Percentiles rank a stretch among this genome's conserved stretches.
phyloP scores from a whole-genome alignment of 768 basidiomycete species.

The Daedaleopsis sinensis region DNA sequence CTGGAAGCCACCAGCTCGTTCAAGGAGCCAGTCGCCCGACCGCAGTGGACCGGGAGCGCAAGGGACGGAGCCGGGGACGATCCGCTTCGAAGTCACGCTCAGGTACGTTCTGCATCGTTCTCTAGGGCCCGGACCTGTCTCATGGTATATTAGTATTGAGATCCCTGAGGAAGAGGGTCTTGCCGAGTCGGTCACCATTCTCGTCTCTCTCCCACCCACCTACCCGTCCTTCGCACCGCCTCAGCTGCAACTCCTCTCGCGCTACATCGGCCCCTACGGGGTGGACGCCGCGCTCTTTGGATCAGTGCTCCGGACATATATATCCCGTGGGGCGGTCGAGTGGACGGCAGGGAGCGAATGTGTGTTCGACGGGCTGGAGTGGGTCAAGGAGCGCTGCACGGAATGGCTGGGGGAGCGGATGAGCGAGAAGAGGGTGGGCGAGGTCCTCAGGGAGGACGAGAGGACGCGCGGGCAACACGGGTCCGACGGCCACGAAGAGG shows the following conservation, averaged over 20 bases:
- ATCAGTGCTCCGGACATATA: slow-evolving; percentile 75
- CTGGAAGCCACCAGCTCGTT: slow-evolving; percentile 45
- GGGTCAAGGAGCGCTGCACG: slow-evolving; percentile 64
- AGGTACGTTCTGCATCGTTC: slow-evolving; percentile 49
- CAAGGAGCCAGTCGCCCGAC: slow-evolving; percentile 18
- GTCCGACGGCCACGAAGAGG: slow-evolving; percentile 28
- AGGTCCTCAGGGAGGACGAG: slow-evolving; percentile 58
- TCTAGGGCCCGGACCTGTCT: slow-evolving; percentile 17
- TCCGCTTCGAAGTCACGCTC: slow-evolving; percentile 68
- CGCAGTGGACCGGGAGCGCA: slow-evolving; percentile 18
- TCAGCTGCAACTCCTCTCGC: slow-evolving; percentile 82
- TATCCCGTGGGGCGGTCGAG: slow-evolving; percentile 76
- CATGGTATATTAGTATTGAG: background rate
- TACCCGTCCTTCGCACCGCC: slow-evolving; percentile 77
- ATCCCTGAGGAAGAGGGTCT: background rate
- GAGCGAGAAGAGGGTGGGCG: slow-evolving; percentile 54
- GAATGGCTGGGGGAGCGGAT: slow-evolving; percentile 75
- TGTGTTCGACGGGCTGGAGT: slow-evolving; percentile 87
- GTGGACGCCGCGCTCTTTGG: slow-evolving; percentile 78
- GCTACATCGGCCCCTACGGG: slow-evolving; percentile 80
- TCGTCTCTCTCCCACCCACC: slow-evolving; percentile 45
- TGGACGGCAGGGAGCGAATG: slow-evolving; percentile 76
- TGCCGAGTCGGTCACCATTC: slow-evolving; percentile 29
- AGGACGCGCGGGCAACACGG: slow-evolving; percentile 21
- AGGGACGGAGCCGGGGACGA: slow-evolving; percentile 32